Conservation (phyloP, 2,329 filamentous ascomycete species). For the Torrubiella hemipterigena region DNA sequence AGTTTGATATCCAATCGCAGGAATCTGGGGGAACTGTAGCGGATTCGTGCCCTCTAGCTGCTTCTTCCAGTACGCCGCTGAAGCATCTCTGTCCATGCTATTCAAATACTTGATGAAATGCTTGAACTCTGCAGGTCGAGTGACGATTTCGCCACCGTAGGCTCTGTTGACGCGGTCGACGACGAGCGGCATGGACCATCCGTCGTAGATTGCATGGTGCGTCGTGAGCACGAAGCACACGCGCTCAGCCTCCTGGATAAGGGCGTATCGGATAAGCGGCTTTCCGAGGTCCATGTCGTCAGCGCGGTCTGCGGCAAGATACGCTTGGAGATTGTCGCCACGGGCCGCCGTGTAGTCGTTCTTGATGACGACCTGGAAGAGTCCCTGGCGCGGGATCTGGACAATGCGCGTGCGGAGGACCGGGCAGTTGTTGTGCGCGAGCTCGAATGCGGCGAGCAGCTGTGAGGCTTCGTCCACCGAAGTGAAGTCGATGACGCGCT, state of each 20-base stretch:
- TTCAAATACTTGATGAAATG: conserved; percentile 31
- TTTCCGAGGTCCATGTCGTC: not conserved
- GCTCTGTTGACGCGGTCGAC: conserved; percentile 34
- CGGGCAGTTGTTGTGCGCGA: not conserved
- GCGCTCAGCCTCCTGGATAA: conserved; percentile 20
- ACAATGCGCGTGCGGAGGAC: not conserved
- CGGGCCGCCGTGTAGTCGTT: not conserved
- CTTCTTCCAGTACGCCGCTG: conserved; percentile 26
- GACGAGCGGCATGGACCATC: conserved; percentile 40
- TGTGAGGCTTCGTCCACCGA: not conserved
- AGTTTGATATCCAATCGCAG: conserved; percentile 24
- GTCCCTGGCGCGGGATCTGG: conserved; percentile 13
- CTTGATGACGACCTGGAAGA: not conserved
- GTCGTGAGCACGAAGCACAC: conserved; percentile 38
- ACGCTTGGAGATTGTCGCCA: not conserved
- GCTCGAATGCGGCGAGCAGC: not conserved
- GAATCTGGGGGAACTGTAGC: conserved; percentile 6
- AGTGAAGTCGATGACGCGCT: not conserved
- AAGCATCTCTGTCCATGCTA: conserved; percentile 12
- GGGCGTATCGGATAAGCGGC: conserved; percentile 29
- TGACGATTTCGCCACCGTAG: conserved; percentile 20
- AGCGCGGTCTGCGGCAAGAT: not conserved
- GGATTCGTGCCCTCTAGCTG: conserved; percentile 18
- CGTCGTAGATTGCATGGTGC: conserved; percentile 46
- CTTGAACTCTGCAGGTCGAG: conserved; percentile 29